Conservation (phyloP, 2,329 filamentous ascomycete species). For the Magnaporthales sp. region DNA sequence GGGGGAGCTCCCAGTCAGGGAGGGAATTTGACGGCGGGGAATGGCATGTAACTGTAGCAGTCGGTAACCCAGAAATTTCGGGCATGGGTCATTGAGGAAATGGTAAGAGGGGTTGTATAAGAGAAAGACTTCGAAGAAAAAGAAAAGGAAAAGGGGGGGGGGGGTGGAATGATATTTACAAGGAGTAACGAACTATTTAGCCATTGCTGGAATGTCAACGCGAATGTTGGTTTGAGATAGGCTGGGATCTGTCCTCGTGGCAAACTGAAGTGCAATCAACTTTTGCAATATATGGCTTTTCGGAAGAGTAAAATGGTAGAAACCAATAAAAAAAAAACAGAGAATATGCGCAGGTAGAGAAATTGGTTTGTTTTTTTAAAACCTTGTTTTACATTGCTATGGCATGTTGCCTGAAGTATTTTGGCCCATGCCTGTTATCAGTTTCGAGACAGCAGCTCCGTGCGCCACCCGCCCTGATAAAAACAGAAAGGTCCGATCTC, state of each 20-base stretch:
- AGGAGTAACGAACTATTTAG: neutral
- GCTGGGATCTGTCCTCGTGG: neutral
- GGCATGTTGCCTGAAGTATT: neutral
- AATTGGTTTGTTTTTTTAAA: no score
- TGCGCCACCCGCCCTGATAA: neutral
- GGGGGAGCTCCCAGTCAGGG: neutral
- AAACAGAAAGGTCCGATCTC: neutral
- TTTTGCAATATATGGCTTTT: neutral
- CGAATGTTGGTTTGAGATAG: no score
- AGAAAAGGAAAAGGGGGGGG: neutral
- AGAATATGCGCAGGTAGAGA: no score
- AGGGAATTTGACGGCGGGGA: neutral
- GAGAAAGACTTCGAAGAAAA: neutral
- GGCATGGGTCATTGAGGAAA: neutral
- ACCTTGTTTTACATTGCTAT: neutral
- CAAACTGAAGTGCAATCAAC: neutral
- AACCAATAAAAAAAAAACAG: neutral
- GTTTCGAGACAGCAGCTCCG: neutral
- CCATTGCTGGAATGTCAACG: neutral
- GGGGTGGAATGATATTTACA: neutral
- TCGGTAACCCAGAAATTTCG: neutral
- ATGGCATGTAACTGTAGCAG: neutral
- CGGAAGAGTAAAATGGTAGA: neutral
- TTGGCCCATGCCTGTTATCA: neutral
- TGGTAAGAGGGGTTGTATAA: no score